phyloP scores from a whole-genome alignment of 192 early-diverging fungal genomes.

The Diversispora eburnea region DNA sequence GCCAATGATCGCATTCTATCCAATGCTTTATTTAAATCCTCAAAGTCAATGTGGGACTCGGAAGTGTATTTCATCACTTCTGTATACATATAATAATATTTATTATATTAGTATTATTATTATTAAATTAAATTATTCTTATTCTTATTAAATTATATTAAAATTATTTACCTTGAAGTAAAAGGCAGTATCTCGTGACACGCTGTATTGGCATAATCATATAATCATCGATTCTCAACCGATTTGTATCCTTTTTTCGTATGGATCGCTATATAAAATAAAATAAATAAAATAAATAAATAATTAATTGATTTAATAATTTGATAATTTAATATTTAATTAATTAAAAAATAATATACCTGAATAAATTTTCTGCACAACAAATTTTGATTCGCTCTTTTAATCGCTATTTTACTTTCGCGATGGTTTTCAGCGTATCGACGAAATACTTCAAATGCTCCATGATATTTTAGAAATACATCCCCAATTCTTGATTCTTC shows the following conservation, averaged over 20 bases:
- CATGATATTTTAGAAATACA: constrained; percentile 33
- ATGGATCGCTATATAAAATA: not conserved
- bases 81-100: constrained; percentile 9
- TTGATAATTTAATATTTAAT: not conserved
- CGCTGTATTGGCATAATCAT: constrained; percentile 79
- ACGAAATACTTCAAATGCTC: constrained; percentile 39
- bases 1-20: constrained; percentile 34
- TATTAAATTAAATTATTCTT: not conserved
- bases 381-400: constrained; percentile 29
- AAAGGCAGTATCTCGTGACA: constrained; percentile 70
- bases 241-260: constrained; percentile 49
- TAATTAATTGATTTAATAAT: not conserved
- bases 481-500: constrained; percentile 29
- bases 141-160: not conserved
- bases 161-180: constrained; percentile 46
- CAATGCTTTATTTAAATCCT: constrained; percentile 29
- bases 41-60: constrained; percentile 27
- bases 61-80: constrained; percentile 39
- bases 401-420: constrained; percentile 31
- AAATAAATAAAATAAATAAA: not conserved
- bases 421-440: constrained; percentile 39
- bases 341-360: constrained; percentile 18
- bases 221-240: constrained; percentile 63
- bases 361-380: constrained; percentile 36
- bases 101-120: not conserved